Evolutionary conservation across 2,329 filamentous ascomycete species (phyloP).

Genomic region (Ophidiomyces ophidiicola): DNA sequence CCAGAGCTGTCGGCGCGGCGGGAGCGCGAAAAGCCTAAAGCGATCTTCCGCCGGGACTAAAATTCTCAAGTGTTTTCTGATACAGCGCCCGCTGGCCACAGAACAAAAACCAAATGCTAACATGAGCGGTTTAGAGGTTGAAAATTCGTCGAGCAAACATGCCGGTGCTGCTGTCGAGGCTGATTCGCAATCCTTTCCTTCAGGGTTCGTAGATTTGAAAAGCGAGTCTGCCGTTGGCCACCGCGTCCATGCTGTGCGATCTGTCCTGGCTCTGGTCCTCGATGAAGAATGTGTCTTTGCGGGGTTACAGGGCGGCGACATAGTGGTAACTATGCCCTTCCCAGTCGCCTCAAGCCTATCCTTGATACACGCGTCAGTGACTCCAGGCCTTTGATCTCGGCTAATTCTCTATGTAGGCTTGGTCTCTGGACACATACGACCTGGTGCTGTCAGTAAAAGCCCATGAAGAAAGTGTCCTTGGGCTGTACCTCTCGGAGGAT

Average conservation of each 20-base stretch:
- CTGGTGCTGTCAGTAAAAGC: constrained; percentile 67
- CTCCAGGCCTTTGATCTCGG: constrained; percentile 10
- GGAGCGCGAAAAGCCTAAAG: constrained; percentile 6
- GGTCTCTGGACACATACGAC: constrained; percentile 80
- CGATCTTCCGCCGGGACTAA: constrained; percentile 1
- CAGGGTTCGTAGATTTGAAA: background rate
- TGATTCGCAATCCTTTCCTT: background rate
- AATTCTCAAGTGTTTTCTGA: background rate
- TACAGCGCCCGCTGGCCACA: too few species aligned
- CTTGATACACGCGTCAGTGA: background rate
- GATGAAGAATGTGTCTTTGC: constrained; percentile 75
- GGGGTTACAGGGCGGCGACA: constrained; percentile 86
- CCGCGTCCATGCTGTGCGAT: constrained; percentile 31
- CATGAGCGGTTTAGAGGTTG: constrained; percentile 3
- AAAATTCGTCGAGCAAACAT: background rate
- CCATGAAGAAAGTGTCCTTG: constrained; percentile 82
- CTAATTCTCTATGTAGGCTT: constrained; percentile 41
- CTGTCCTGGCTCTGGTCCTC: constrained; percentile 61
- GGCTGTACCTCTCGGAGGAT: constrained; percentile 66
- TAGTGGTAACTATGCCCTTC: too few species aligned
- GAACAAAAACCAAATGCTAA: too few species aligned
- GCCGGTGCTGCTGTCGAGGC: background rate
- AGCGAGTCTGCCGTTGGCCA: constrained; percentile 24
- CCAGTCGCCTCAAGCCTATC: constrained; percentile 17
- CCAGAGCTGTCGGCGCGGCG: constrained; percentile 7